Evolutionary conservation across 495 filamentous ascomycete genomes (phyloP).

Genomic region (Xylaria grammica): DNA sequence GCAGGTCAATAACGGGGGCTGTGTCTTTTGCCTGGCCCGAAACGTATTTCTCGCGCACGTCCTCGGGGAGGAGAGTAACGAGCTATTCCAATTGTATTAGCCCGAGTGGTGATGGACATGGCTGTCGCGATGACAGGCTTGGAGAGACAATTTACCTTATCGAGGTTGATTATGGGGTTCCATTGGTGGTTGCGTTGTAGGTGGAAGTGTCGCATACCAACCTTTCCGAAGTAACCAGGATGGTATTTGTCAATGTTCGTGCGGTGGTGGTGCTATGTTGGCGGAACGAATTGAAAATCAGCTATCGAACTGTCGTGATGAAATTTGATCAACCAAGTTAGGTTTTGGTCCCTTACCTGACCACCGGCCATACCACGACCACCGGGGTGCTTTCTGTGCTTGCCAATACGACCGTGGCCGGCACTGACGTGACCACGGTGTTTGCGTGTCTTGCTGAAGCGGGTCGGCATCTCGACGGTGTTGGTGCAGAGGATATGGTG

Average conservation of each 20-base stretch:
- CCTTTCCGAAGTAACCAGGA: conserved; percentile 87
- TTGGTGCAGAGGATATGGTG: conserved; percentile 12
- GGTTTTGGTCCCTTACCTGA: conserved; percentile 44
- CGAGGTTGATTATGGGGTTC: conserved; percentile 90
- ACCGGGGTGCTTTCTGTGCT: conserved; percentile 93
- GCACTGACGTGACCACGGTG: conserved; percentile 93
- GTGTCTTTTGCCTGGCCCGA: conserved; percentile 74
- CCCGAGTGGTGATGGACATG: conserved; percentile 65
- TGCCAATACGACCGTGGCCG: conserved; percentile 90
- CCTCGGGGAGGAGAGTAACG: conserved; percentile 79
- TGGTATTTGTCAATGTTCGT: conserved; percentile 84
- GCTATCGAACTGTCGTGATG: not conserved
- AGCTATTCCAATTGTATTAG: conserved; percentile 57
- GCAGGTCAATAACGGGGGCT: conserved; percentile 90
- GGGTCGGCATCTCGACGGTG: conserved; percentile 74
- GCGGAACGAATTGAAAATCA: not conserved
- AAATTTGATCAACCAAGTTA: not conserved
- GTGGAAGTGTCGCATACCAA: conserved; percentile 97
- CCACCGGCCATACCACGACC: conserved; percentile 96
- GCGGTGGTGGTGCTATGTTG: conserved; percentile 77
- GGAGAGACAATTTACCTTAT: conserved; percentile 67
- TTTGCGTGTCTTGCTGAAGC: conserved; percentile 82
- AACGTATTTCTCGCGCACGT: conserved; percentile 84
- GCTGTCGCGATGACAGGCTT: conserved; percentile 41
- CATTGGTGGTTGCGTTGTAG: conserved; percentile 87